Conservation (phyloP, 2,329 filamentous ascomycete genomes). For the Penicillium verrucosum region DNA sequence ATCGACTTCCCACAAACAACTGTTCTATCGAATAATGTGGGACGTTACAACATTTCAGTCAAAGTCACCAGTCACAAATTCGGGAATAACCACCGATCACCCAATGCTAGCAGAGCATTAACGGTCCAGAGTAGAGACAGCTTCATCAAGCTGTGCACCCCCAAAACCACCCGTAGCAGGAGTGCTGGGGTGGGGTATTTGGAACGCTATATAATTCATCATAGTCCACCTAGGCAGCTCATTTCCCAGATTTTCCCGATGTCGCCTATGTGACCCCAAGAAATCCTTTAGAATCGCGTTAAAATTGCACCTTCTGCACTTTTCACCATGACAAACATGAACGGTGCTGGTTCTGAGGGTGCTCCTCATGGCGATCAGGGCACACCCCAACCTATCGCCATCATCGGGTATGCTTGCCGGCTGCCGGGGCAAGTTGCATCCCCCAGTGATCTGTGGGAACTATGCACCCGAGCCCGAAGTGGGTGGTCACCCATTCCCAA, state of each 20-base stretch:
- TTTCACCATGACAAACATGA: conserved; percentile 8
- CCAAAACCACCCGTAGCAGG: not conserved
- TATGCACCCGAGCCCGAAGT: conserved; percentile 23
- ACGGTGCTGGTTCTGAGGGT: conserved; percentile 8
- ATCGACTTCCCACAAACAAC: not conserved
- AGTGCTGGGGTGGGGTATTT: not conserved
- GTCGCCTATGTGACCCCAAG: not conserved
- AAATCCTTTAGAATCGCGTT: not conserved
- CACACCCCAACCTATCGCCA: conserved; percentile 20
- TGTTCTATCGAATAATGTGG: not conserved
- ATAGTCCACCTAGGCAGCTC: not conserved
- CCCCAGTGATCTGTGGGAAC: conserved; percentile 24
- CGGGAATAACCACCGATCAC: conserved; percentile 9
- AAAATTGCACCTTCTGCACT: not conserved
- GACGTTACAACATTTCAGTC: conserved; percentile 3
- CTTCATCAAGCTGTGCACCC: not conserved
- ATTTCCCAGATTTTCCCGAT: not conserved
- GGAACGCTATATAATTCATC: conserved; percentile 2
- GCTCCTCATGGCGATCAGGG: conserved; percentile 1
- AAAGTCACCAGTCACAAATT: not conserved
- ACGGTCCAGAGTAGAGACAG: not conserved
- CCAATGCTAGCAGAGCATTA: conserved; percentile 2
- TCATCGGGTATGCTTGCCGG: conserved; percentile 28
- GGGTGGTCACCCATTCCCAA: conserved; percentile 23
- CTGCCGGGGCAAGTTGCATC: conserved; percentile 23